Evolutionary conservation across 1,284 basidiomycete species (phyloP), one percentile per base, ranked within the genome.

Genomic region (Sanghuangporus weigelae): DNA sequence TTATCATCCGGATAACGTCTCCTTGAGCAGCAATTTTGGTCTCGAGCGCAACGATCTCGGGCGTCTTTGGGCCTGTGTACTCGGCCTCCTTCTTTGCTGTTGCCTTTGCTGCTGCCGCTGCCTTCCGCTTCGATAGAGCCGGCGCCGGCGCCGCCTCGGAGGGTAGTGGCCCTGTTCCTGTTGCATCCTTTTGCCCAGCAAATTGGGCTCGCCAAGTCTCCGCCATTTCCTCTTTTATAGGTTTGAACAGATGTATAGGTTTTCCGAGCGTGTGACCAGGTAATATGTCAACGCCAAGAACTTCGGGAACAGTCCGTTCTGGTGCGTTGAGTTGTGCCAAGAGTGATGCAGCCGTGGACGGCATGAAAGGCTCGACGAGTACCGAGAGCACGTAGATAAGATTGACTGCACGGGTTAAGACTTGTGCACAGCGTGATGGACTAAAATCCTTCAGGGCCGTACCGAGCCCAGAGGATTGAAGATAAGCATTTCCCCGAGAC

Each of bases 311-410:
- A 10, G 83, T 79, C 56, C 96, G 86, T 2, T 89, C 82, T 2
- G 95, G 95, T 0, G 95, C 96, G 73, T 97, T 94, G 68, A 99
- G 84, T 74, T 99, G 97, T 38, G 77, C 74, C 65, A 97, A 82
- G 66, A 99, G 96, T 8, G 87, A 81, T 21, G 87, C 85, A 31
- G 90, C 86, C 0, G 93, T 96, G 26, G 87, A 83, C 44, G 97
- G 97, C 96, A 99, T 98, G 86, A 95, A 99, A 0, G 97, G 96
- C 73, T 96, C 91, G 68, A 95, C 77, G 67, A 97, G 79, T 38
- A 88, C 88, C 11, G 93, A 91, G 63, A 99, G 83, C 36, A 90
- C 77, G 76, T 97, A 99, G 75, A 99, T 97, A 69, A 99, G 80
- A 78, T 98, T 98, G 75, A 95, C 77, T 23, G 95, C 91, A 64